A percentile compares a stretch with the other conserved stretches of the same genome.
Conservation (phyloP, 2,329 filamentous ascomycete species). For the Hypoxylon sp. region DNA sequence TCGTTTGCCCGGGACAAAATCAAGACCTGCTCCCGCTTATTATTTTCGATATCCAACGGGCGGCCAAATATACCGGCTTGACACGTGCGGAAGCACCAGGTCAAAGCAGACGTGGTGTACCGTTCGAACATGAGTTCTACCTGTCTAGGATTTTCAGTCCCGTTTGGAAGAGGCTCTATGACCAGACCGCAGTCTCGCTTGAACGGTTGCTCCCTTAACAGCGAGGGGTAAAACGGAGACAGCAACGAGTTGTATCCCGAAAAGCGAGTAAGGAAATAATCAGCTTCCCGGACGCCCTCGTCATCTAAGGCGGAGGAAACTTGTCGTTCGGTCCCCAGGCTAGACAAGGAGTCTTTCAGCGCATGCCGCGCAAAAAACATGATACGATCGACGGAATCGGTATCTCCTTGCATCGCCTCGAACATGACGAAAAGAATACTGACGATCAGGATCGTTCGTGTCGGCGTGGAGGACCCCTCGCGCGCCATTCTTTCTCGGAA, state of each 20-base stretch:
- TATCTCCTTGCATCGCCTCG: conserved; percentile 41
- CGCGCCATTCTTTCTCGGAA: conserved; percentile 26
- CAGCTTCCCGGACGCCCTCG: conserved; percentile 40
- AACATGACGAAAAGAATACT: conserved; percentile 42
- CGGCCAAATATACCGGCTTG: conserved; percentile 11
- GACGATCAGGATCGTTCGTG: conserved; percentile 34
- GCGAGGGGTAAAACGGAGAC: conserved; percentile 30
- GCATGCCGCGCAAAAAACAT: conserved; percentile 25
- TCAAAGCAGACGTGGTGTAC: conserved; percentile 30
- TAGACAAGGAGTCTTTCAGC: conserved; percentile 26
- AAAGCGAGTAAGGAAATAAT: conserved; percentile 39
- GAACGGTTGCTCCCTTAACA: conserved; percentile 20
- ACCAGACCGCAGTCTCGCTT: conserved; percentile 10
- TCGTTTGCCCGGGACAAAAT: conserved; percentile 13
- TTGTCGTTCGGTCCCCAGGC: conserved; percentile 4
- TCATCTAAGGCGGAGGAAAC: conserved; percentile 33
- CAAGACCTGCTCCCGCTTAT: conserved; percentile 24
- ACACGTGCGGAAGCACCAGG: conserved; percentile 31
- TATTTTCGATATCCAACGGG: conserved; percentile 13
- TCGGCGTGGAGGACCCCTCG: conserved; percentile 24
- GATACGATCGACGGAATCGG: conserved; percentile 33
- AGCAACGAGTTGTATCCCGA: conserved; percentile 30
- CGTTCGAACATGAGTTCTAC: conserved; percentile 25
- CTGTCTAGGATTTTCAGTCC: conserved; percentile 1
- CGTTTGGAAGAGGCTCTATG: conserved; percentile 7